These are phyloP conservation scores for Colletotrichum shisoi DNA, from an alignment of 2,329 filamentous ascomycete species.

Conservation along the genomic window DNA sequence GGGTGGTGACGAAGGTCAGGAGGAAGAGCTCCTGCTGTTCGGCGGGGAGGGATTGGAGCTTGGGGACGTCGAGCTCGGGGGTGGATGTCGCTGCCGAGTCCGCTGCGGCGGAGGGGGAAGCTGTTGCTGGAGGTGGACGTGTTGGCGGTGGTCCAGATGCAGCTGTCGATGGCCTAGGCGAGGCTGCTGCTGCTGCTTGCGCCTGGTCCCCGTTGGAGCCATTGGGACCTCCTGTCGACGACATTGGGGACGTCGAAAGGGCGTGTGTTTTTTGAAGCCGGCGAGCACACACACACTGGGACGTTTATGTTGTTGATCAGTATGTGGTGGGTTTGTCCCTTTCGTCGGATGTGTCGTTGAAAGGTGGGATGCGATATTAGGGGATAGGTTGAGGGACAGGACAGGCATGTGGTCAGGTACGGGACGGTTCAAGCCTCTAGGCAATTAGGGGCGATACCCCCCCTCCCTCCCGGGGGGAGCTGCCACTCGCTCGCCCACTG, in stretches of 20 bases:
- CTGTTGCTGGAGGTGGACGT: slow-evolving; percentile 42
- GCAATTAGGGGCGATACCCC: slow-evolving; percentile 29
- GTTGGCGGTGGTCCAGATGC: slow-evolving; percentile 40
- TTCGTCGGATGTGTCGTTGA: slow-evolving; percentile 23
- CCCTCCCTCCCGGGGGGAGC: slow-evolving; percentile 15
- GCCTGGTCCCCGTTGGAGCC: slow-evolving; percentile 46
- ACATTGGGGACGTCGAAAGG: slow-evolving; percentile 45
- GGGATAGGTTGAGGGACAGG: slow-evolving; percentile 27
- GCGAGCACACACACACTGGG: slow-evolving; percentile 17
- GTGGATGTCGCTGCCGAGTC: slow-evolving; percentile 58
- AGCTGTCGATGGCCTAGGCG: slow-evolving; percentile 39
- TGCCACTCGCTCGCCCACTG: slow-evolving; percentile 4
- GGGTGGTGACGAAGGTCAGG: slow-evolving; percentile 83
- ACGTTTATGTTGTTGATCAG: slow-evolving; percentile 15
- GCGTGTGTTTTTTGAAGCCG: slow-evolving; percentile 14
- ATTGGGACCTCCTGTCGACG: slow-evolving; percentile 50
- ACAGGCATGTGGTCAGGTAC: slow-evolving; percentile 35
- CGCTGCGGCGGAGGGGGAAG: slow-evolving; percentile 45
- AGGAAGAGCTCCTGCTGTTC: slow-evolving; percentile 97
- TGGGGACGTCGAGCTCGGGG: slow-evolving; percentile 86
- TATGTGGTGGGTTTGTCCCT: slow-evolving; percentile 1
- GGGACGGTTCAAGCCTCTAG: background rate
- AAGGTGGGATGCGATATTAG: slow-evolving; percentile 18
- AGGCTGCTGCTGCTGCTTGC: slow-evolving; percentile 36
- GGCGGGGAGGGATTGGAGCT: slow-evolving; percentile 85